Evolutionary conservation across 2,329 filamentous ascomycete species (phyloP).

Genomic region (Colletotrichum simmondsii): DNA sequence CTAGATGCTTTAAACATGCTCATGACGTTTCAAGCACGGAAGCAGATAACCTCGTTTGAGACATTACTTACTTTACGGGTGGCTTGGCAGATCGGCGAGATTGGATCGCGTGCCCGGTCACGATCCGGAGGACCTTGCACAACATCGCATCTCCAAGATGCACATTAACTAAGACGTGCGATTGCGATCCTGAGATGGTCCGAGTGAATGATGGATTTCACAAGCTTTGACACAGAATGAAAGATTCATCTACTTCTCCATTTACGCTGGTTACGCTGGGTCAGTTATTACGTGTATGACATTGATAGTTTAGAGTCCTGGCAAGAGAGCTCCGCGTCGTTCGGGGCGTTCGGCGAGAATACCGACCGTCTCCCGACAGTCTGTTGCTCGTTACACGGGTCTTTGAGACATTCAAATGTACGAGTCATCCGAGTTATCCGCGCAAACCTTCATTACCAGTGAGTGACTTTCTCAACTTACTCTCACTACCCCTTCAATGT

Average conservation of each 20-base stretch:
- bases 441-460: background rate
- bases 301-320: too few species aligned
- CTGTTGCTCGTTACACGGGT: background rate
- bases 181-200: too few species aligned
- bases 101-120: conserved; percentile 7
- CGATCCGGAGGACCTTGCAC: background rate
- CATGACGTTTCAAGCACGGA: background rate
- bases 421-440: background rate
- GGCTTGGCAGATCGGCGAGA: conserved; percentile 19
- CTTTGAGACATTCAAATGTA: background rate
- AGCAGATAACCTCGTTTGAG: background rate
- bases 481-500: too few species aligned
- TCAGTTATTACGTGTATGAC: too few species aligned
- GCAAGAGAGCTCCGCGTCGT: background rate
- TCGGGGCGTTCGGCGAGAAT: background rate
- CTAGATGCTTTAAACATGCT: background rate
- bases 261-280: too few species aligned
- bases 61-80: background rate
- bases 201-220: background rate
- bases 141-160: background rate
- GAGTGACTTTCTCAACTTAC: too few species aligned
- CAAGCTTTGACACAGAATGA: background rate
- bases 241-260: too few species aligned
- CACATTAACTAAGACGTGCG: too few species aligned
- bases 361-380: background rate